Conservation (phyloP, 2,329 filamentous ascomycete genomes). For the Scortechinia acanthostroma region DNA sequence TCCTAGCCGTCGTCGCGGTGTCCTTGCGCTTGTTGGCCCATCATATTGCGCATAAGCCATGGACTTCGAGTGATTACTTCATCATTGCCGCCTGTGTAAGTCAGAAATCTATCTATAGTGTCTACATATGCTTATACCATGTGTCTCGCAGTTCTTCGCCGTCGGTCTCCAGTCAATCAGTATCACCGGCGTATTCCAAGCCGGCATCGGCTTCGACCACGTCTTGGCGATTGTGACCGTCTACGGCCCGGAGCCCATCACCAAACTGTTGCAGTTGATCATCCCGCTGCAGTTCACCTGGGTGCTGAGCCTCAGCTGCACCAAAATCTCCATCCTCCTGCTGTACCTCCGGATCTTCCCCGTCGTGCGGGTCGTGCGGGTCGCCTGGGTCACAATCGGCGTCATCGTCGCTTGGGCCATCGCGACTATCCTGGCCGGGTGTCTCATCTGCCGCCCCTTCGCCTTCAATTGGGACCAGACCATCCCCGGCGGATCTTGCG, state of each 20-base stretch:
- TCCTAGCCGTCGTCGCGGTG: constrained; percentile 10
- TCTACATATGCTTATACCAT: background rate
- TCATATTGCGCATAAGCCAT: constrained; percentile 9
- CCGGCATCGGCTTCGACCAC: constrained; percentile 12
- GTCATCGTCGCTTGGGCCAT: background rate
- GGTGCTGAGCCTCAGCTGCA: background rate
- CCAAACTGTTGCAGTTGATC: constrained; percentile 10
- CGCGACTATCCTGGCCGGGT: background rate
- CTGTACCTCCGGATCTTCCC: background rate
- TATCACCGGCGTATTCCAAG: constrained; percentile 12
- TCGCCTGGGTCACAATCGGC: background rate
- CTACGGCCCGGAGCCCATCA: constrained; percentile 11
- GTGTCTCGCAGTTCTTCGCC: constrained; percentile 9
- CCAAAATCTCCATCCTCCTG: background rate
- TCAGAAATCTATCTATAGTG: background rate
- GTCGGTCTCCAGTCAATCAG: constrained; percentile 12
- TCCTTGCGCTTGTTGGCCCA: constrained; percentile 11
- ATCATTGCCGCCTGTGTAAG: constrained; percentile 12
- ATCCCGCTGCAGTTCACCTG: constrained; percentile 12
- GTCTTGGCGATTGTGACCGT: constrained; percentile 5
- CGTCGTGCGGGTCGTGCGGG: constrained; percentile 3
- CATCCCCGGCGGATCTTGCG: constrained; percentile 11
- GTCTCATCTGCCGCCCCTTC: constrained; percentile 8
- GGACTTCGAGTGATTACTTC: constrained; percentile 11
- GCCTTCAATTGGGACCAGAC: constrained; percentile 14